Base-by-base conservation (phyloP, 345 rosid species). In the Rhizophora mangle region DNA sequence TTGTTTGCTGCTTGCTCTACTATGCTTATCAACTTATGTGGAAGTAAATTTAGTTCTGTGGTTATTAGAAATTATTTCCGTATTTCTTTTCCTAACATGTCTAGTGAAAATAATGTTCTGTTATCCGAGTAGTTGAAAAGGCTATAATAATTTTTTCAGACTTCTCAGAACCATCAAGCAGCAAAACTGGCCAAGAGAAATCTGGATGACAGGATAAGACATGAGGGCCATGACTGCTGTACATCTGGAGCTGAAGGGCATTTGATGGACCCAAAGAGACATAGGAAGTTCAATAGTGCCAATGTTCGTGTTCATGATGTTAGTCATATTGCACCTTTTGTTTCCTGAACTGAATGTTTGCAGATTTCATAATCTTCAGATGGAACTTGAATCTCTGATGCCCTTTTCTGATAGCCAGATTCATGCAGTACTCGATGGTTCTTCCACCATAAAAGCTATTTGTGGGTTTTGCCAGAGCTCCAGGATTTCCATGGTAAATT, bases 391-490 rank as follows among this genome's bases (percentile, higher is more conserved):
- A 22, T 52, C 73, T 67, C 54, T 26, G 56, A 19, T 9, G 9
- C 11, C 64, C n/a, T 27, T n/a, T 59, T 34, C 65, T 69, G 67
- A 57, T 60, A 49, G 29, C 32, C 68, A 62, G 47, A 37, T 64
- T 63, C 75, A 70, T 69, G 67, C 66, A 56, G 21, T 21, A 47
- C 55, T 69, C 43, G 78, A 72, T 53, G 64, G 68, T 63, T 60
- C 74, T 18, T 65, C 65, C 56, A 27, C 70, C 32, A 75, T 37
- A 46, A 62, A 68, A 30, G 66, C 69, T 31, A 69, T 73, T 34
- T 93, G 98, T 84, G 94, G 78, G 53, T 93, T 93, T 80, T 93
- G 98, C 78, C 92, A 81, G 47, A 80, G 92, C 26, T 75, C 81
- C 59, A 78, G 22, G 24, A 65, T 82, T 65, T 75, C 94, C 27